Evolutionary conservation across 805 yeast species (phyloP).

Genomic region (Starmera caribaea): DNA sequence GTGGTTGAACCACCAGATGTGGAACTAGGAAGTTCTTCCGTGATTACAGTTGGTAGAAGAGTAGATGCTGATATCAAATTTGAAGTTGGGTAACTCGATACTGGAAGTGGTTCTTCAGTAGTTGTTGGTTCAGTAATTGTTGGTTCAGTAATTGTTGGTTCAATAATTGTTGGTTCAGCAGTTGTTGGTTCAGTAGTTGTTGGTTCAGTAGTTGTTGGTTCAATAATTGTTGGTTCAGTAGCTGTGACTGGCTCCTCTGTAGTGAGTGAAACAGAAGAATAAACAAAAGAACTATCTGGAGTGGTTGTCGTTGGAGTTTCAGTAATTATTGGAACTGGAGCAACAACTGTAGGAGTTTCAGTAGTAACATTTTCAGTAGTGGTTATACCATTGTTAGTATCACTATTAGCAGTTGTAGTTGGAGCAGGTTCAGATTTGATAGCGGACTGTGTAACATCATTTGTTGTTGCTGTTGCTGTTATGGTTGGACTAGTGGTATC

Average conservation of each 20-base stretch:
- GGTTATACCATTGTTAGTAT: not conserved
- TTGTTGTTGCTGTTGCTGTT: not conserved
- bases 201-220: slow-evolving; percentile 2
- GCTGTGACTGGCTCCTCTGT: not conserved
- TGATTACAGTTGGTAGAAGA: not conserved
- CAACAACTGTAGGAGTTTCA: not conserved
- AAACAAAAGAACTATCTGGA: not conserved
- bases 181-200: not conserved
- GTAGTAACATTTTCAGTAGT: not conserved
- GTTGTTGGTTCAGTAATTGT: slow-evolving; percentile 1
- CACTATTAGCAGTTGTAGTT: too few relatives aligned
- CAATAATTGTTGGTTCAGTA: not conserved
- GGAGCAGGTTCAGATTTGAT: too few relatives aligned
- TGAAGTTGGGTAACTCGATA: not conserved
- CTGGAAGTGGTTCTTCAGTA: not conserved
- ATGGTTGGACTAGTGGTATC: not conserved
- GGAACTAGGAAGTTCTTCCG: not conserved
- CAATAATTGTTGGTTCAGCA: not conserved
- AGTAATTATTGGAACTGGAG: slow-evolving; percentile 1
- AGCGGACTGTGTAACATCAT: not conserved
- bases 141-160: not conserved
- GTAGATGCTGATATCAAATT: slow-evolving; percentile 1
- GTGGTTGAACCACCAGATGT: not conserved
- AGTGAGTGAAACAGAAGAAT: slow-evolving; percentile 1
- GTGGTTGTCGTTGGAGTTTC: slow-evolving; percentile 3